phyloP scores from a whole-genome alignment of 2,329 filamentous ascomycete genomes.

The Pseudogymnoascus sp. region DNA sequence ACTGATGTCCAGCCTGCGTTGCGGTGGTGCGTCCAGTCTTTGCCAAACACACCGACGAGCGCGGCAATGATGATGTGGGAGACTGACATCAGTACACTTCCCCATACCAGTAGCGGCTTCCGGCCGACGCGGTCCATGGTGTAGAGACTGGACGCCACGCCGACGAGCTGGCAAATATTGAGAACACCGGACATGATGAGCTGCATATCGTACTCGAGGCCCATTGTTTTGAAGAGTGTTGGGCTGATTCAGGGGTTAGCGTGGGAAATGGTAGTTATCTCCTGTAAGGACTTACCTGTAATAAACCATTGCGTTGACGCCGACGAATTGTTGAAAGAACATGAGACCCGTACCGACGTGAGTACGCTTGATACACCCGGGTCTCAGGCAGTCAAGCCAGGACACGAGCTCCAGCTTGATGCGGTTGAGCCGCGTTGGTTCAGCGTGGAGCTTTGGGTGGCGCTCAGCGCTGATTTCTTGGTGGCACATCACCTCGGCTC shows the following conservation, averaged over 20 bases:
- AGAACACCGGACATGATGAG: conserved; percentile 45
- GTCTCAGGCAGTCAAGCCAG: conserved; percentile 43
- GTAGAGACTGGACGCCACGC: conserved; percentile 39
- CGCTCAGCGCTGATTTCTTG: conserved; percentile 34
- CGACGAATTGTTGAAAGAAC: conserved; percentile 50
- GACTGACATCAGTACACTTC: conserved; percentile 37
- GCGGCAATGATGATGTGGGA: conserved; percentile 44
- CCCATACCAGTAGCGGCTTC: conserved; percentile 37
- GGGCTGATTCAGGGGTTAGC: conserved; percentile 25
- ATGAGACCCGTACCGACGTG: conserved; percentile 44
- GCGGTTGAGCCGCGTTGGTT: conserved; percentile 24
- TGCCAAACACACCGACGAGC: conserved; percentile 44
- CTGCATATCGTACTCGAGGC: conserved; percentile 36
- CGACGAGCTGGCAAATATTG: conserved; percentile 42
- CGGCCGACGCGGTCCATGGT: conserved; percentile 41
- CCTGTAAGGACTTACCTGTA: conserved; percentile 37
- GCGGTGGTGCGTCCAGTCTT: conserved; percentile 42
- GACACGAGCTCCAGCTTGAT: conserved; percentile 40
- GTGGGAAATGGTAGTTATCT: neutral
- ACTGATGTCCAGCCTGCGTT: conserved; percentile 47
- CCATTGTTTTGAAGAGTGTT: conserved; percentile 47
- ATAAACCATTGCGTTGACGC: conserved; percentile 51
- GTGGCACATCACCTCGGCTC: conserved; percentile 46
- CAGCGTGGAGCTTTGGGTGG: conserved; percentile 31
- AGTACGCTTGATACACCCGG: conserved; percentile 41